phyloP scores from a whole-genome alignment of 148 eudicot genomes.

The Rhododendron henanense region DNA sequence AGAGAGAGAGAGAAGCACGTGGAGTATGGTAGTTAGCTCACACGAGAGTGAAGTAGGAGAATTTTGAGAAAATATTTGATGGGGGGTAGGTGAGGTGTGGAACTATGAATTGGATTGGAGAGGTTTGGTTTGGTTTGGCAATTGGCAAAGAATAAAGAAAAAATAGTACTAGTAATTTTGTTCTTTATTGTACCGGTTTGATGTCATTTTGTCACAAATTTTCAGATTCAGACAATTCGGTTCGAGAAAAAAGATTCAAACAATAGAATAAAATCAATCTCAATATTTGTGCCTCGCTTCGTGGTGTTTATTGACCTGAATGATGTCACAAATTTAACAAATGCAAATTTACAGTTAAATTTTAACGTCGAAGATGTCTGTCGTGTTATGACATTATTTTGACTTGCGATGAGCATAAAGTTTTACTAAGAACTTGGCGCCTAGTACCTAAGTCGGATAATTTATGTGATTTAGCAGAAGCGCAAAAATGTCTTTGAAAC shows the following conservation, averaged over 20 bases:
- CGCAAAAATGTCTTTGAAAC: no score
- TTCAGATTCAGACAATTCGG: not conserved
- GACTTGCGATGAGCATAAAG: not conserved
- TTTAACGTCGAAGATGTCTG: not conserved
- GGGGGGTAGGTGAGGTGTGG: not conserved
- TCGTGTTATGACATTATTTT: not conserved
- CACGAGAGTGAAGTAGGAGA: not conserved
- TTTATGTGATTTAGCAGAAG: no score
- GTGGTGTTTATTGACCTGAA: not conserved
- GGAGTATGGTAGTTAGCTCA: constrained; percentile 12
- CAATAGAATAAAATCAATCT: not conserved
- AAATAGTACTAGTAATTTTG: no score
- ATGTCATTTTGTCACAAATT: not conserved
- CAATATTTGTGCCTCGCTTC: not conserved
- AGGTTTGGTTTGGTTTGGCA: not conserved
- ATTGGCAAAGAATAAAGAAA: no score
- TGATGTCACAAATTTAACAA: not conserved
- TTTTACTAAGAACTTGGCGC: not conserved
- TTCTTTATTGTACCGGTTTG: not conserved
- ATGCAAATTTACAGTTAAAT: not conserved
- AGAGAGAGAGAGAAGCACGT: not conserved
- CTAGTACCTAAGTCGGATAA: no score
- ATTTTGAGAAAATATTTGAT: not conserved
- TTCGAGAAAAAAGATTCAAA: not conserved
- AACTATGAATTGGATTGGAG: no score